Percentiles rank a stretch among this genome's conserved stretches.
Conservation (phyloP, 2,329 filamentous ascomycete species). For the Gnomoniopsis sp. region DNA sequence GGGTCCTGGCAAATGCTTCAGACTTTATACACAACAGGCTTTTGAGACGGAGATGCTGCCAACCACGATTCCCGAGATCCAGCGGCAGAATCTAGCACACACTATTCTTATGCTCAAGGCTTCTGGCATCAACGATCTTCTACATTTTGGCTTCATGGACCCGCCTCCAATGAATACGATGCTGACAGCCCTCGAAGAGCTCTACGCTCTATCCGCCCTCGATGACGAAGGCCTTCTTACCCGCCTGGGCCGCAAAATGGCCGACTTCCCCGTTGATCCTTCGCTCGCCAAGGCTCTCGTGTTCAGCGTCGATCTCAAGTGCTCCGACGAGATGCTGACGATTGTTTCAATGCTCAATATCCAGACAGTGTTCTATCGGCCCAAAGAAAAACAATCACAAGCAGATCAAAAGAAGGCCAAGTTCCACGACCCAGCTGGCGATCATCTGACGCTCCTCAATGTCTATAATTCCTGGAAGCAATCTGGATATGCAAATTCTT, state of each 20-base stretch:
- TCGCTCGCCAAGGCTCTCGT: constrained; percentile 88
- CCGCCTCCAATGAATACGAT: constrained; percentile 96
- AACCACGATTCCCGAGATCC: constrained; percentile 93
- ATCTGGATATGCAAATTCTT: constrained; percentile 75
- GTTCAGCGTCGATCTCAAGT: constrained; percentile 78
- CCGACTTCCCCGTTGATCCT: constrained; percentile 97
- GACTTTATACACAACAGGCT: constrained; percentile 90
- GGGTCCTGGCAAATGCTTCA: constrained; percentile 92
- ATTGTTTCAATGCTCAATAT: constrained; percentile 95
- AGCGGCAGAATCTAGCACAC: constrained; percentile 85
- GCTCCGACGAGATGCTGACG: constrained; percentile 88
- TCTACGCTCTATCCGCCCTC: constrained; percentile 86
- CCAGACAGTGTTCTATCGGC: constrained; percentile 85
- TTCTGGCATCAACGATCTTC: constrained; percentile 96
- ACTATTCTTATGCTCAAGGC: constrained; percentile 98
- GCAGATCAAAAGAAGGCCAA: constrained; percentile 97
- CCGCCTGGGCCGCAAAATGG: constrained; percentile 91
- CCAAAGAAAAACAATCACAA: constrained; percentile 94
- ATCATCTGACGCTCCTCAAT: constrained; percentile 92
- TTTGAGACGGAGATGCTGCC: constrained; percentile 97
- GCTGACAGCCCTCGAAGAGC: constrained; percentile 90
- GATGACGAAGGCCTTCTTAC: constrained; percentile 95
- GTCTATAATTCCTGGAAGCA: constrained; percentile 98
- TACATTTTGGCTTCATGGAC: constrained; percentile 99
- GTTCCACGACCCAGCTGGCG: constrained; percentile 92